Evolutionary conservation across 176 grass and related monocot genomes (phyloP).

Genomic region (Tillandsia fasciculata): DNA sequence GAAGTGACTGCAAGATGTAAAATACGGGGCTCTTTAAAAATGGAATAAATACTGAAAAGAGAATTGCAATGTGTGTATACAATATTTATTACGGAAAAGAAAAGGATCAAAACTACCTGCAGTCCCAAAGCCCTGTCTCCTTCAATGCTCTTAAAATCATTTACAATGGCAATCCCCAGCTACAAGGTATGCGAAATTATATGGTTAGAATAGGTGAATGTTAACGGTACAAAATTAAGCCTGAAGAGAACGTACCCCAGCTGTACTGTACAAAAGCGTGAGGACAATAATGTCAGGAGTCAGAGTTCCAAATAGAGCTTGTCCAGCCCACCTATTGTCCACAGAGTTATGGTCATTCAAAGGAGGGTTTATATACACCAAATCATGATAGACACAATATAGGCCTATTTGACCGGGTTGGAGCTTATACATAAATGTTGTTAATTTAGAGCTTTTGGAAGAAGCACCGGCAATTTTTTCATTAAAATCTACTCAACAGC

Average conservation of each 20-base stretch:
- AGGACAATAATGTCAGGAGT: constrained; percentile 85
- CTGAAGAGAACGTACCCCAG: constrained; percentile 50
- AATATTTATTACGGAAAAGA: constrained; percentile 11
- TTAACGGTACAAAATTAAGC: constrained; percentile 15
- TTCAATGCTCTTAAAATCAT: constrained; percentile 76
- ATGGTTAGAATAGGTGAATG: constrained; percentile 4
- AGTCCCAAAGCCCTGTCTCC: constrained; percentile 59
- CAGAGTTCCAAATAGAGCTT: constrained; percentile 92
- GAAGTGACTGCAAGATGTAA: constrained; percentile 56
- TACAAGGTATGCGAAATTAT: constrained; percentile 15
- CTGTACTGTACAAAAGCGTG: constrained; percentile 81
- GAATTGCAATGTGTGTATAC: constrained; percentile 3
- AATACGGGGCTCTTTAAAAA: constrained; percentile 7
- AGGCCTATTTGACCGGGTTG: too few relatives aligned
- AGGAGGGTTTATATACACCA: not conserved
- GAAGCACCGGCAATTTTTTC: too few relatives aligned
- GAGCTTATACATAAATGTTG: constrained; percentile 17
- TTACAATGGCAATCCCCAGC: constrained; percentile 70
- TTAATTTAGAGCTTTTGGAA: not conserved
- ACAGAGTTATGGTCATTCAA: not conserved
- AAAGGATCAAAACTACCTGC: constrained; percentile 39
- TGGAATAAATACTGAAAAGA: not conserved
- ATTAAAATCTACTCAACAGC: constrained; percentile 14
- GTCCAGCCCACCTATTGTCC: constrained; percentile 84
- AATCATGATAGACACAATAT: not conserved